Evolutionary conservation across 805 yeast genomes (phyloP).

Genomic region (Kuraishia floccosa): DNA sequence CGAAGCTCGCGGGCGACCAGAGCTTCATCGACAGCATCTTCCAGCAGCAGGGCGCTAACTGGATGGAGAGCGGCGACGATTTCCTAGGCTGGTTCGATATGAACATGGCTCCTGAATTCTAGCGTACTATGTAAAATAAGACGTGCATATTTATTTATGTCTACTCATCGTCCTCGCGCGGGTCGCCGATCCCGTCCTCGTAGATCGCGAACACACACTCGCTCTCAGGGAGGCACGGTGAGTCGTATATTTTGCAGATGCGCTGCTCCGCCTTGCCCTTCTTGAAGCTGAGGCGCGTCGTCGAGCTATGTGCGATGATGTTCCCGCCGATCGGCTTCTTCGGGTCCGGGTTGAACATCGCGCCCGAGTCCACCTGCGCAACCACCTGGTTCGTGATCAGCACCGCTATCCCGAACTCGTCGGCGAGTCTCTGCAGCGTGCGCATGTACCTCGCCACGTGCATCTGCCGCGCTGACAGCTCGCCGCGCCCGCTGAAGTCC

Average conservation of each 20-base stretch:
- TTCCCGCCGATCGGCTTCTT: constrained; percentile 98
- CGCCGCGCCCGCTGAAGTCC: constrained; percentile 93
- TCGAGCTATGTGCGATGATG: constrained; percentile 92
- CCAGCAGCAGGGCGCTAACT: constrained; percentile 74
- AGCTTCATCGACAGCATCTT: constrained; percentile 41
- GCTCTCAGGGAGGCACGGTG: constrained; percentile 93
- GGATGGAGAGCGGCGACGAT: constrained; percentile 82
- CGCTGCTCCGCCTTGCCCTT: constrained; percentile 91
- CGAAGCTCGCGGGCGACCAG: constrained; percentile 8
- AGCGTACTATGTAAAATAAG: constrained; percentile 4
- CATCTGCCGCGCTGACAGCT: constrained; percentile 86
- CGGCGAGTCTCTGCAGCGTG: constrained; percentile 84
- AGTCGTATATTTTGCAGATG: constrained; percentile 88
- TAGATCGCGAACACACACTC: constrained; percentile 93
- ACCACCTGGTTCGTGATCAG: constrained; percentile 94
- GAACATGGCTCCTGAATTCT: constrained; percentile 58
- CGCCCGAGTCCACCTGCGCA: constrained; percentile 93
- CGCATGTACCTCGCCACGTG: constrained; percentile 92
- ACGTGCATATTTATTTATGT: not conserved
- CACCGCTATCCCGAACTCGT: constrained; percentile 96
- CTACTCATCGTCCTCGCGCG: constrained; percentile 56
- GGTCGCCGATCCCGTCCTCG: constrained; percentile 96
- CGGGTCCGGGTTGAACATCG: constrained; percentile 86
- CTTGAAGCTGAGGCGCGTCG: constrained; percentile 82
- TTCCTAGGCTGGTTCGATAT: constrained; percentile 91